Evolutionary conservation across 306 rosid species (phyloP), one percentile per base, ranked within the genome.

Genomic region (Prosopis cineraria): DNA sequence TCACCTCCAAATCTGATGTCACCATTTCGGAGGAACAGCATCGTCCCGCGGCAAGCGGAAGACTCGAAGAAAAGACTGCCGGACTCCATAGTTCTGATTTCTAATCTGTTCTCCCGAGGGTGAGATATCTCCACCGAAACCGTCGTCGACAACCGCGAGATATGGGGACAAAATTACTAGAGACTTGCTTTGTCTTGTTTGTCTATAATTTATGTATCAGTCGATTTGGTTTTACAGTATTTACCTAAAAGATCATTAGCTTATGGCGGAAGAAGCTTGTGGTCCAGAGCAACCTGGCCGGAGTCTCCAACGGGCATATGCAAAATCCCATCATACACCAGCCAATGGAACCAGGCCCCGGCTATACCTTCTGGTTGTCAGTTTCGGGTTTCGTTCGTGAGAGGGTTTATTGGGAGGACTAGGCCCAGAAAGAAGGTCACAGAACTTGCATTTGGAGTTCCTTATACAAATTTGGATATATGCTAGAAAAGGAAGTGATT

Each of bases 201-300:
- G 39, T 2, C 16, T 13, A 34, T 25, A 71, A 22, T 25, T 7
- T 20, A 10, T 8, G 73, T 66, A 72, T 47, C 16, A 70, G 68
- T 70, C 22, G 47, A 50, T 24, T 73, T 31, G 25, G 68, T 31
- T 33, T 14, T 17, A 19, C 2, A 1, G 3, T 58, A 7, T 9
- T 10, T 12, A 56, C 73, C 88, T 90, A 95, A 74, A 93, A 92
- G 86, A 95, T 91, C 98, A 93, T 93, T 40, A 95, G 73, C 98
- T 91, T 95, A 85, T 95, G 98, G 76, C 98, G 98, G 96, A 95
- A 95, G 90, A 95, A 95, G 72, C 98, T 95, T 2, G 98, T 95
- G 44, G 89, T 95, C 98, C 98, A 95, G 3, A 92, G 98, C 41
- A 95, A 86, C 89, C 98, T 90, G 77, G 97, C 98, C 72, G 98